Conservation (phyloP, 179 eudicot species). For the Heliamphora pulchella region DNA sequence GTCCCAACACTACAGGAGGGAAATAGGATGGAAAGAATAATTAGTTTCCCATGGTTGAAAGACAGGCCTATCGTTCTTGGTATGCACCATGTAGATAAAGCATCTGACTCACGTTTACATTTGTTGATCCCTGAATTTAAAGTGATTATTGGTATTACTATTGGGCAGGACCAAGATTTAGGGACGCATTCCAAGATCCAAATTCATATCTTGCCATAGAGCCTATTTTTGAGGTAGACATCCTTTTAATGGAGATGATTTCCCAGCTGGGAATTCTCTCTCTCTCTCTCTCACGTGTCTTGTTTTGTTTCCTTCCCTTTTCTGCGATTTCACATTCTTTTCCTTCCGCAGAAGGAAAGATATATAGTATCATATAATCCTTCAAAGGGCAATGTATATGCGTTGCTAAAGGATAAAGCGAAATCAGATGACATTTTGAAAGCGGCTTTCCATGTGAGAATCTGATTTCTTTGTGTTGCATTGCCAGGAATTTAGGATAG, state of each 20-base stretch:
- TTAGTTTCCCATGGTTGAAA: slow-evolving; percentile 70
- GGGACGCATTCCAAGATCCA: slow-evolving; percentile 93
- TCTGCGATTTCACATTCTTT: neutral
- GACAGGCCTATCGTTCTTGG: slow-evolving; percentile 80
- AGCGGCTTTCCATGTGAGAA: slow-evolving; percentile 90
- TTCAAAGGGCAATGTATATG: slow-evolving; percentile 76
- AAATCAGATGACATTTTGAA: slow-evolving; percentile 90
- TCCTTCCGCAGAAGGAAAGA: slow-evolving; percentile 50
- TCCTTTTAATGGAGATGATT: neutral
- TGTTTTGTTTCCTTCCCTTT: neutral
- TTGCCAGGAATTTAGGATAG: neutral
- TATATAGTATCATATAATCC: slow-evolving; percentile 84
- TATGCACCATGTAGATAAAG: slow-evolving; percentile 18
- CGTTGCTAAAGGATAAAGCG: slow-evolving; percentile 90
- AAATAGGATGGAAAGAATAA: slow-evolving; percentile 71
- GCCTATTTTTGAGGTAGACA: slow-evolving; percentile 78
- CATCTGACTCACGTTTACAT: neutral
- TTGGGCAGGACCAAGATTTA: slow-evolving; percentile 75
- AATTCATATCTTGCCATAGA: slow-evolving; percentile 61
- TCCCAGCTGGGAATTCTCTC: neutral
- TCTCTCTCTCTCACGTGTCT: neutral
- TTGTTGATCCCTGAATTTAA: slow-evolving; percentile 1
- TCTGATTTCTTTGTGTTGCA: slow-evolving; percentile 12
- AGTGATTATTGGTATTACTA: neutral
- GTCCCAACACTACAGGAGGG: slow-evolving; percentile 91